phyloP scores from a whole-genome alignment of 2,329 filamentous ascomycete genomes.

The Colletotrichum truncatum region DNA sequence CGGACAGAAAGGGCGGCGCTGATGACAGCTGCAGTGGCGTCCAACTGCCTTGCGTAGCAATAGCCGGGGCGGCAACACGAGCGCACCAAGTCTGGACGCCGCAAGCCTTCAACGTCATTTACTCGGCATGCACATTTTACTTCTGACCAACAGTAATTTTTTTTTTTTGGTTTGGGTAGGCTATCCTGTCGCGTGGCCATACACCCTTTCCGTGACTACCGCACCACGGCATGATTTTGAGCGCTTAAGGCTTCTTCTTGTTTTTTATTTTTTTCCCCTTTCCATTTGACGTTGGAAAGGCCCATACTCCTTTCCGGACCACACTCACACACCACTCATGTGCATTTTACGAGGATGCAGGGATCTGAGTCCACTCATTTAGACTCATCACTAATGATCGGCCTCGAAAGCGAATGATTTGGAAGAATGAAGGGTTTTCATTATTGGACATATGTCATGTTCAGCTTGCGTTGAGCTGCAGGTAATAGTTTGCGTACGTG shows the following conservation, averaged over 20 bases:
- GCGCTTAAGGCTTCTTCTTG: background rate
- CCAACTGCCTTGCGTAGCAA: background rate
- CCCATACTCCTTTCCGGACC: background rate
- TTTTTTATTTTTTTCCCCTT: background rate
- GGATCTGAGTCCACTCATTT: background rate
- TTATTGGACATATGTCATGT: background rate
- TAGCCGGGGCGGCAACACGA: conserved; percentile 8
- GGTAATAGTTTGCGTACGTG: background rate
- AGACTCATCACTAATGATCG: background rate
- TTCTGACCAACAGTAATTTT: background rate
- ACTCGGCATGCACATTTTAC: background rate
- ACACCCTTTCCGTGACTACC: background rate
- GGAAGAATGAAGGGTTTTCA: background rate
- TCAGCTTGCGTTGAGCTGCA: background rate
- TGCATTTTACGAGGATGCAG: background rate
- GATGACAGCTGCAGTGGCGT: conserved; percentile 1
- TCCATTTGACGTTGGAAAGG: too few species aligned
- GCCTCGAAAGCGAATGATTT: background rate
- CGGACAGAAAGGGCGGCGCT: background rate
- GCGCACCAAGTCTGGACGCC: conserved; percentile 1
- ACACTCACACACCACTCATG: background rate
- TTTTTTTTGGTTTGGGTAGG: background rate
- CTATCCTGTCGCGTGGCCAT: background rate
- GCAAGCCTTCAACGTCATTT: background rate
- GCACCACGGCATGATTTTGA: background rate